A percentile compares a stretch with the other conserved stretches of the same genome.
Conservation (phyloP, 345 rosid genomes). For the Cardiospermum halicacabum region DNA sequence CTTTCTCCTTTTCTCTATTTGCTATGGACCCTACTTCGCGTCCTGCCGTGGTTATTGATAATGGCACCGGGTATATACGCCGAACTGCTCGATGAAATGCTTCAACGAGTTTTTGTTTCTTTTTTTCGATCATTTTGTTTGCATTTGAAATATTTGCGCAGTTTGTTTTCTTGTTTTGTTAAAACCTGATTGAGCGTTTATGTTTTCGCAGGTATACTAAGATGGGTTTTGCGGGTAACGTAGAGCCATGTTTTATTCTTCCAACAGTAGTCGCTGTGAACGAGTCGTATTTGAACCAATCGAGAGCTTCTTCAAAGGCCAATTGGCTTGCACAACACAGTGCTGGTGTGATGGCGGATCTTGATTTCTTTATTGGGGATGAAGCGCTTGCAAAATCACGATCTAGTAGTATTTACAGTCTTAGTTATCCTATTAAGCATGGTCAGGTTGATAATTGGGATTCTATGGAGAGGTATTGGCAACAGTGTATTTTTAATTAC, state of each 20-base stretch:
- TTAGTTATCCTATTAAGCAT: slow-evolving; percentile 74
- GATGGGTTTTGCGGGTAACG: slow-evolving; percentile 96
- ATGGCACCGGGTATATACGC: slow-evolving; percentile 77
- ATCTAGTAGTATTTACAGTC: slow-evolving; percentile 69
- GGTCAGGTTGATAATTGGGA: slow-evolving; percentile 99
- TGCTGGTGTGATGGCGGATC: slow-evolving; percentile 97
- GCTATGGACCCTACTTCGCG: slow-evolving; percentile 87
- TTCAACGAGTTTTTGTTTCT: not conserved
- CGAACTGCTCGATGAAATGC: slow-evolving; percentile 42
- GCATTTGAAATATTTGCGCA: not conserved
- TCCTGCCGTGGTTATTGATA: slow-evolving; percentile 96
- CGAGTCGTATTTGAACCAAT: slow-evolving; percentile 78
- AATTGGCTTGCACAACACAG: slow-evolving; percentile 80
- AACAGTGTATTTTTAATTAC: slow-evolving; percentile 86
- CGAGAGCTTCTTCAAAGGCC: slow-evolving; percentile 57
- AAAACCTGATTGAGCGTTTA: not conserved
- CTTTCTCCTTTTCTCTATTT: slow-evolving; percentile 8
- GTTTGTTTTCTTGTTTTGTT: not conserved
- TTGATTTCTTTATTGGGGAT: slow-evolving; percentile 87
- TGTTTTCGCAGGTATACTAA: slow-evolving; percentile 64
- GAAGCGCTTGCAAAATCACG: slow-evolving; percentile 74
- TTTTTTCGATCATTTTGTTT: not conserved
- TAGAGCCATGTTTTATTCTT: slow-evolving; percentile 90
- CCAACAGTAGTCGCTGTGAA: slow-evolving; percentile 91
- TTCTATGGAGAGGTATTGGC: slow-evolving; percentile 98